Conservation (phyloP, 805 yeast species). For the Saturnispora halmiae region DNA sequence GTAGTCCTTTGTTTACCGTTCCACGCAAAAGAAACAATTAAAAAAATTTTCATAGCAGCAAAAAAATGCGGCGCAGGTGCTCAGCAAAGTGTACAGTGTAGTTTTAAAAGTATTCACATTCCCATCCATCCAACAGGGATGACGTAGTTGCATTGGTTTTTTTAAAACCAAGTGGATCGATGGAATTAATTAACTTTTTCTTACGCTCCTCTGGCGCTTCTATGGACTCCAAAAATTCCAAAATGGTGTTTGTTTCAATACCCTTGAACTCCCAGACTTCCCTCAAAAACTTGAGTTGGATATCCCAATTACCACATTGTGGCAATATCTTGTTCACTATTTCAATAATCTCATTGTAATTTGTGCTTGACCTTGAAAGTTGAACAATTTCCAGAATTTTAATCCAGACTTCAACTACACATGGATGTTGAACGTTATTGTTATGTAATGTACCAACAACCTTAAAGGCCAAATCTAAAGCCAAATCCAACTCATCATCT, state of each 20-base stretch:
- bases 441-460: slow-evolving; percentile 24
- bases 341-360: slow-evolving; percentile 6
- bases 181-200: slow-evolving; percentile 16
- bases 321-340: slow-evolving; percentile 10
- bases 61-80: not conserved
- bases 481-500: slow-evolving; percentile 30
- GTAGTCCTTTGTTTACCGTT: not conserved
- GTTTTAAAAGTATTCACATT: slow-evolving; percentile 14
- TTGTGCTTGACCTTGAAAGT: slow-evolving; percentile 19
- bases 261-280: slow-evolving; percentile 6
- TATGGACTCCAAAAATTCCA: slow-evolving; percentile 4
- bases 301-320: slow-evolving; percentile 11
- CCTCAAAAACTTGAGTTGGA: slow-evolving; percentile 22
- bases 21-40: not conserved
- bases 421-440: slow-evolving; percentile 29
- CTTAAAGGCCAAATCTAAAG: slow-evolving; percentile 29
- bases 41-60: not conserved
- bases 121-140: slow-evolving; percentile 2
- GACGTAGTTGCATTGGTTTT: not conserved
- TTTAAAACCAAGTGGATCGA: not conserved
- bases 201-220: slow-evolving; percentile 22
- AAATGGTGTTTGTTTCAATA: slow-evolving; percentile 16
- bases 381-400: slow-evolving; percentile 37
- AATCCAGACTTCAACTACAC: slow-evolving; percentile 12
- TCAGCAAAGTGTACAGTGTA: not conserved